These are phyloP conservation scores for Candida lessepsii DNA, from an alignment of 805 yeast genomes.

Conservation along the genomic window DNA sequence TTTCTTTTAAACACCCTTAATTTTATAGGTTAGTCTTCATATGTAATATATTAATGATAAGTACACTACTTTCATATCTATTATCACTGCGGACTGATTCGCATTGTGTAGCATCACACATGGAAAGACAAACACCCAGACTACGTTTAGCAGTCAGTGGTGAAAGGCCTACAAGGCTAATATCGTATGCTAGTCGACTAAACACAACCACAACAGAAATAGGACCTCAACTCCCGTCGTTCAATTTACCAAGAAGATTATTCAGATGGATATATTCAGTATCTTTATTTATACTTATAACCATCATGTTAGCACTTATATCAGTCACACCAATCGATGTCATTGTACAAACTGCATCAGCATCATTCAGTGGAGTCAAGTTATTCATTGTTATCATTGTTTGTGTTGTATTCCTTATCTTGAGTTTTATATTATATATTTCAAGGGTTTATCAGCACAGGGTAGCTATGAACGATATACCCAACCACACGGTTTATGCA, in stretches of 20 bases:
- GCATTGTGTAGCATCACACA: neutral
- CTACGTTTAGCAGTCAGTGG: conserved; percentile 1
- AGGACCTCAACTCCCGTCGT: conserved; percentile 16
- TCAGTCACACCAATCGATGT: conserved; percentile 80
- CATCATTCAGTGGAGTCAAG: conserved; percentile 66
- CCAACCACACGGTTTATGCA: conserved; percentile 59
- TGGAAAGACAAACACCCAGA: conserved; percentile 1
- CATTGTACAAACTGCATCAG: conserved; percentile 53
- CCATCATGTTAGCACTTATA: conserved; percentile 50
- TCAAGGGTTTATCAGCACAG: conserved; percentile 59
- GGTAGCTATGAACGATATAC: conserved; percentile 69
- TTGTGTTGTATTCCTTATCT: conserved; percentile 56
- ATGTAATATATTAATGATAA: neutral
- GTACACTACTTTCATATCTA: neutral
- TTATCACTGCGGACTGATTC: neutral
- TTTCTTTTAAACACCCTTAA: no score
- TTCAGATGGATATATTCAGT: conserved; percentile 30
- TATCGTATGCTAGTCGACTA: conserved; percentile 5
- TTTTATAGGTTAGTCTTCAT: no score
- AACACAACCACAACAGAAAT: conserved; percentile 7
- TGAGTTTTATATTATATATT: conserved; percentile 51
- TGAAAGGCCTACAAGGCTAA: conserved; percentile 2
- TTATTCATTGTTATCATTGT: conserved; percentile 78
- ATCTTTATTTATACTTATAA: conserved; percentile 23
- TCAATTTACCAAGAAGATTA: conserved; percentile 20